Evolutionary conservation across 2,329 filamentous ascomycete genomes (phyloP), one percentile per base, ranked within the genome.

Genomic region (Sporothrix inflata): DNA sequence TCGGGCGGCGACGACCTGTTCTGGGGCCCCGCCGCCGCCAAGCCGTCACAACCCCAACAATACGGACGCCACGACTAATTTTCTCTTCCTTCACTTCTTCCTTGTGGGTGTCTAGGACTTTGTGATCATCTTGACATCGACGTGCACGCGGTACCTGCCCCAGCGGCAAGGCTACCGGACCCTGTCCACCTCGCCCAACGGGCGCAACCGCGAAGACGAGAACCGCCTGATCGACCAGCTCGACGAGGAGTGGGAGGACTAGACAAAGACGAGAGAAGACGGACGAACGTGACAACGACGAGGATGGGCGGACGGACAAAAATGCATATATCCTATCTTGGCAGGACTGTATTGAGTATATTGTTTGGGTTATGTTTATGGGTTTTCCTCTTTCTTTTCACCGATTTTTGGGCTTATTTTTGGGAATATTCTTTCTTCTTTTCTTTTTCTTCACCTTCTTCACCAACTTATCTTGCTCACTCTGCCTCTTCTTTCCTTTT

Each of bases 211-310:
- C 71, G 95, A 98, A 73, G 94, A 94, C 71, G 96, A 98, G 82
- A 98, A 98, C 81, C 85, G 94, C 75, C 83, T 98, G 77, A 98
- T 99, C 80, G 95, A 98, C 80, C 94, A 98, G 81, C 85, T 98
- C 73, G 96, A 98, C 78, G 95, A 98, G 81, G 94, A 98, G 80
- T 98, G 95, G 95, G 94, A 98, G 77, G 94, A 73, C 16, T 73
- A 45, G 30, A 19, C 24, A 11, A 24, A 4, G 11, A 9, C 34
- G 57, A 19, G 16, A n/a, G 8, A 38, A n/a, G 42, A 6, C 55
- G 30, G 11, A 38, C 27, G 27, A 38, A 11, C n/a, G 38, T n/a
- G 60, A 40, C 34, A 4, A 45, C 12, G 60, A 42, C 57, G 19
- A 21, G 14, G 19, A 21, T 30, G 16, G 30, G 38, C n/a, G 38